A percentile compares a stretch with the other conserved stretches of the same genome.
phyloP scores from a whole-genome alignment of 208 protist genomes.

The Tritrichomonas musculus region DNA sequence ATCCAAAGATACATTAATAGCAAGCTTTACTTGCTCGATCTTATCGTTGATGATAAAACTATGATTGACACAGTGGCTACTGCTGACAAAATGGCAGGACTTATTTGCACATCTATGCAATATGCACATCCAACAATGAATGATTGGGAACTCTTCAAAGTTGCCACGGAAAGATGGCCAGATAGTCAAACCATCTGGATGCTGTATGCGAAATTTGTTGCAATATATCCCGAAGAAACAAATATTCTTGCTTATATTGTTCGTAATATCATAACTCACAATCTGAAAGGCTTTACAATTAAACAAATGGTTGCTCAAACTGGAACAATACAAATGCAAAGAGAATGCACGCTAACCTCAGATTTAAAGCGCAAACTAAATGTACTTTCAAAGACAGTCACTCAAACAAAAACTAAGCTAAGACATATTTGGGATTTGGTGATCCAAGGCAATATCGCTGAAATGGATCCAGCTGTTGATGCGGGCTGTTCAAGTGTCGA shows the following conservation, averaged over 20 bases:
- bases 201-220: neutral
- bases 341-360: neutral
- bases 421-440: neutral
- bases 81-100: neutral
- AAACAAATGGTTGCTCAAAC: neutral
- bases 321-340: neutral
- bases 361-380: neutral
- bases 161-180: neutral
- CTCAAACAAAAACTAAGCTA: neutral
- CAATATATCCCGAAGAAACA: neutral
- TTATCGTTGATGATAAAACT: neutral
- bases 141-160: neutral
- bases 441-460: neutral
- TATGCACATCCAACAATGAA: neutral
- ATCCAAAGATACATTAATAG: neutral
- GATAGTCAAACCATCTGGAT: neutral
- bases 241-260: neutral
- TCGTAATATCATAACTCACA: neutral
- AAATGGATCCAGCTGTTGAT: neutral
- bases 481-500: too few relatives aligned
- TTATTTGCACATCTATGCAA: neutral
- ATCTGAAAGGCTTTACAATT: neutral
- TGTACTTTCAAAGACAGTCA: neutral
- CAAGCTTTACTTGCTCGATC: neutral
- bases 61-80: neutral